Percentiles rank a stretch among this genome's conserved stretches.
Conservation (phyloP, 1,139 yeast genomes). For the Geotrichum phurueaensis region DNA sequence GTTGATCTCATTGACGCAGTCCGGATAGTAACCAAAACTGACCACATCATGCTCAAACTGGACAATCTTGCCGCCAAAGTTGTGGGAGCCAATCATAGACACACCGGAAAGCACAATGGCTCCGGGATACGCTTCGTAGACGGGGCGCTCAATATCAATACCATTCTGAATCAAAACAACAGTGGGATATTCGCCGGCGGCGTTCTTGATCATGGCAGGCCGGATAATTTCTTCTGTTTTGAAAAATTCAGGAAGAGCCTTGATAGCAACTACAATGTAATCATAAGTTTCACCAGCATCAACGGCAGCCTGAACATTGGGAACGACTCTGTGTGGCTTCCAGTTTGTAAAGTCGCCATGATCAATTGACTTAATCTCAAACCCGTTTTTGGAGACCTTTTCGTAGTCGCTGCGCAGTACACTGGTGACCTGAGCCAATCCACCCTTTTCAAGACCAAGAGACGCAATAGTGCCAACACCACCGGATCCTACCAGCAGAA, state of each 20-base stretch:
- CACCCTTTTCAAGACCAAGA: constrained; percentile 47
- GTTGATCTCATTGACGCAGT: constrained; percentile 30
- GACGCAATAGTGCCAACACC: constrained; percentile 74
- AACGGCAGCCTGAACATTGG: constrained; percentile 43
- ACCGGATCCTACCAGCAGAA: constrained; percentile 60
- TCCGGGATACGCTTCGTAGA: constrained; percentile 52
- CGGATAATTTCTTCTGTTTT: constrained; percentile 53
- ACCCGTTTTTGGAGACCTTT: constrained; percentile 47
- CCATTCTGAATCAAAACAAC: constrained; percentile 71
- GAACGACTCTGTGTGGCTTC: constrained; percentile 43
- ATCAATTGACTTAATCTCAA: constrained; percentile 52
- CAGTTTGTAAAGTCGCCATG: constrained; percentile 52
- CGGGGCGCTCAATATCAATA: constrained; percentile 60
- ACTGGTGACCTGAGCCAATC: constrained; percentile 50
- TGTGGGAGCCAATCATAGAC: constrained; percentile 60
- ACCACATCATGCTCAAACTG: constrained; percentile 49
- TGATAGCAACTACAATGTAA: constrained; percentile 61
- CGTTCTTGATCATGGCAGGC: constrained; percentile 42
- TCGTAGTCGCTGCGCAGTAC: constrained; percentile 65
- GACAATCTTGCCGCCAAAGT: constrained; percentile 47
- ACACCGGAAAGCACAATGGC: constrained; percentile 62
- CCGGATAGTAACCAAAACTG: constrained; percentile 48
- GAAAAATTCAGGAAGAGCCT: constrained; percentile 65
- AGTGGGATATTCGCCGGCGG: constrained; percentile 39
- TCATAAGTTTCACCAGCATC: constrained; percentile 45